A percentile compares a stretch with the other conserved stretches of the same genome.
Evolutionary conservation across 192 early-diverging fungal genomes (phyloP).

Genomic region (Nowakowskiella sp.): DNA sequence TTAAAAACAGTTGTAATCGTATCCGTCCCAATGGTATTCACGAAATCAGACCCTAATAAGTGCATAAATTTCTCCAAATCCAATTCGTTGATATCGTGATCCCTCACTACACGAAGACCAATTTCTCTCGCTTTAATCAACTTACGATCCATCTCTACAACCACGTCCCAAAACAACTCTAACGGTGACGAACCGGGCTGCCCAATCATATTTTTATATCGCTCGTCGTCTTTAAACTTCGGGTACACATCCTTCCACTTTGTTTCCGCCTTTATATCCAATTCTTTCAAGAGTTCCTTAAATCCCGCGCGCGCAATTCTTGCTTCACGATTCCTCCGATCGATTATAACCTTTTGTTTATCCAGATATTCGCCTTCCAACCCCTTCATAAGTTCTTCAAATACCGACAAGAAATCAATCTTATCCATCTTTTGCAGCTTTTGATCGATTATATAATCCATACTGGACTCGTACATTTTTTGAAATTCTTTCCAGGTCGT

Average conservation of each 20-base stretch:
- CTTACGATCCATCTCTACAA: constrained; percentile 72
- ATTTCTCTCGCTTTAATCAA: constrained; percentile 59
- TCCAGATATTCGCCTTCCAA: constrained; percentile 55
- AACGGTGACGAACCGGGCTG: constrained; percentile 77
- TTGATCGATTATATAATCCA: constrained; percentile 34
- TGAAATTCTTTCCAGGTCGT: constrained; percentile 23
- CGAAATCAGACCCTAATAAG: not conserved
- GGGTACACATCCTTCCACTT: constrained; percentile 85
- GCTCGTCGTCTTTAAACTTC: constrained; percentile 55
- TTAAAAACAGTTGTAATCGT: not conserved
- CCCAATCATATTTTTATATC: constrained; percentile 65
- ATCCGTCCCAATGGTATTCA: not conserved
- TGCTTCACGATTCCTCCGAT: constrained; percentile 47
- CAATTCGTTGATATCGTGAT: not conserved
- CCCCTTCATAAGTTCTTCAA: constrained; percentile 66
- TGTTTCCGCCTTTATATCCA: constrained; percentile 57
- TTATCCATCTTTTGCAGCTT: constrained; percentile 63
- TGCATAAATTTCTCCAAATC: not conserved
- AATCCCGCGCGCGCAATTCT: constrained; percentile 67
- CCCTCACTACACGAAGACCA: constrained; percentile 58
- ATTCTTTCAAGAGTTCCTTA: constrained; percentile 22
- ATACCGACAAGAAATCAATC: constrained; percentile 73
- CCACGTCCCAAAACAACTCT: constrained; percentile 89
- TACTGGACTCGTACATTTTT: constrained; percentile 41
- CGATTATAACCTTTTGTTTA: too few relatives aligned